A percentile compares a stretch with the other conserved stretches of the same genome.
Conservation (phyloP, 2,329 filamentous ascomycete species). For the Stagonosporopsis rhizophila region DNA sequence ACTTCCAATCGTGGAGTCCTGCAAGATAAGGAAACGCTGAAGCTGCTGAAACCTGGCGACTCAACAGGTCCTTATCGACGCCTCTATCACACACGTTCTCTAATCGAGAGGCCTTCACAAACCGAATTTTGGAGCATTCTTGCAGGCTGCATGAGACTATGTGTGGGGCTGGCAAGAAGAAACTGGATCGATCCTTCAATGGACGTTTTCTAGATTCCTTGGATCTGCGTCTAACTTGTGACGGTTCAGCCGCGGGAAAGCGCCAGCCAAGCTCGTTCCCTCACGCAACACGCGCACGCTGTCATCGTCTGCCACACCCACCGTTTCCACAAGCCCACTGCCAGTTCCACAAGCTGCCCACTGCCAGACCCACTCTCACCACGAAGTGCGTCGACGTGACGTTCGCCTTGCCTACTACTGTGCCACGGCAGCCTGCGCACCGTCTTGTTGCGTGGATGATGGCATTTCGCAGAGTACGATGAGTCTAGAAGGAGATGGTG, state of each 20-base stretch:
- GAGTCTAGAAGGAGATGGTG: slow-evolving; percentile 21
- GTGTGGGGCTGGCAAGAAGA: slow-evolving; percentile 33
- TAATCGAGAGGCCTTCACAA: slow-evolving; percentile 15
- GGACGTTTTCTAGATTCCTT: slow-evolving; percentile 34
- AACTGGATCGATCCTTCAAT: slow-evolving; percentile 9
- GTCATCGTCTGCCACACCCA: slow-evolving; percentile 20
- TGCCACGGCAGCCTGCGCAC: slow-evolving; percentile 1
- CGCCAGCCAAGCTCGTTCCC: slow-evolving; percentile 31
- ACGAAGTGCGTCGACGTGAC: slow-evolving; percentile 11
- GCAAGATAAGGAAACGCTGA: slow-evolving; percentile 11
- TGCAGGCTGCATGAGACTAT: slow-evolving; percentile 24
- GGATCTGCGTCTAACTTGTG: slow-evolving; percentile 31
- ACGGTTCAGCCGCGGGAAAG: slow-evolving; percentile 34
- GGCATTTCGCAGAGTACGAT: slow-evolving; percentile 23
- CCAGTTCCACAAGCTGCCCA: too few species aligned
- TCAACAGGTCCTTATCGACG: slow-evolving; percentile 3
- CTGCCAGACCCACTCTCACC: slow-evolving; percentile 22
- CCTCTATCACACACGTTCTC: slow-evolving; percentile 25
- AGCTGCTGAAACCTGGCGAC: background rate
- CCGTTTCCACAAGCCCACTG: slow-evolving; percentile 18
- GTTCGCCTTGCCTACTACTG: slow-evolving; percentile 9
- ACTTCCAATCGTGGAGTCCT: slow-evolving; percentile 18
- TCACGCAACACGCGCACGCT: slow-evolving; percentile 25
- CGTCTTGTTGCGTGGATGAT: slow-evolving; percentile 26
- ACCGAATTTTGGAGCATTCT: slow-evolving; percentile 14